phyloP scores from a whole-genome alignment of 2,329 filamentous ascomycete species.

The Cryoendolithus antarcticus region DNA sequence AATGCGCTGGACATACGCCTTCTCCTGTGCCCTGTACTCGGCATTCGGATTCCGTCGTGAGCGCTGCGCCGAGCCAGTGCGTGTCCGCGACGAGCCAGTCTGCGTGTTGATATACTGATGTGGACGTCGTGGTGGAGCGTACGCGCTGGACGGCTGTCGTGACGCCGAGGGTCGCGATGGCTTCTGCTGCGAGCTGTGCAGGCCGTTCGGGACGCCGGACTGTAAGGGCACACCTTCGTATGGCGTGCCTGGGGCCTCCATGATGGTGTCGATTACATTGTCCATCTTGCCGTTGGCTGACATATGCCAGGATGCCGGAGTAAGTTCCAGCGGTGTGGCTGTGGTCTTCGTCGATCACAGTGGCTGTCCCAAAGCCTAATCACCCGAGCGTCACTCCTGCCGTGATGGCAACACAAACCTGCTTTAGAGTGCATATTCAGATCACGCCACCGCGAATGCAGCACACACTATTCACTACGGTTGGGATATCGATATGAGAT shows the following conservation, averaged over 20 bases:
- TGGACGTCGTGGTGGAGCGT: conserved; percentile 36
- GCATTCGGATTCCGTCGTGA: conserved; percentile 51
- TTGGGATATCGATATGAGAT: too few relatives aligned
- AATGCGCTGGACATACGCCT: conserved; percentile 86
- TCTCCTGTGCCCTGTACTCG: conserved; percentile 73
- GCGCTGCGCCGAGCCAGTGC: conserved; percentile 46
- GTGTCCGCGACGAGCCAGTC: conserved; percentile 33
- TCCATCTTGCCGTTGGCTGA: too few relatives aligned
- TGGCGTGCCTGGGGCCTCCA: background rate
- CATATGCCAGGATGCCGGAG: too few relatives aligned
- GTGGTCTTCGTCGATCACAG: too few relatives aligned
- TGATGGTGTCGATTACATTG: too few relatives aligned
- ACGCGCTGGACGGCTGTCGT: conserved; percentile 37
- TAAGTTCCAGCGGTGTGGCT: too few relatives aligned
- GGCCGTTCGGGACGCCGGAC: conserved; percentile 11
- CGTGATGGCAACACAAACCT: too few relatives aligned
- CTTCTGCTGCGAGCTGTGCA: conserved; percentile 13
- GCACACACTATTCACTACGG: too few relatives aligned
- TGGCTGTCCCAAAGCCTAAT: too few relatives aligned
- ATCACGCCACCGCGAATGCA: too few relatives aligned
- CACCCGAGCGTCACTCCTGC: too few relatives aligned
- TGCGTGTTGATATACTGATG: conserved; percentile 32
- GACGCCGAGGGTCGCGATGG: conserved; percentile 28
- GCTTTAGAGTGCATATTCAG: too few relatives aligned
- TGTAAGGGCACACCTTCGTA: background rate